Evolutionary conservation across 2,329 filamentous ascomycete species (phyloP).

Genomic region (Rutstroemia sp.): DNA sequence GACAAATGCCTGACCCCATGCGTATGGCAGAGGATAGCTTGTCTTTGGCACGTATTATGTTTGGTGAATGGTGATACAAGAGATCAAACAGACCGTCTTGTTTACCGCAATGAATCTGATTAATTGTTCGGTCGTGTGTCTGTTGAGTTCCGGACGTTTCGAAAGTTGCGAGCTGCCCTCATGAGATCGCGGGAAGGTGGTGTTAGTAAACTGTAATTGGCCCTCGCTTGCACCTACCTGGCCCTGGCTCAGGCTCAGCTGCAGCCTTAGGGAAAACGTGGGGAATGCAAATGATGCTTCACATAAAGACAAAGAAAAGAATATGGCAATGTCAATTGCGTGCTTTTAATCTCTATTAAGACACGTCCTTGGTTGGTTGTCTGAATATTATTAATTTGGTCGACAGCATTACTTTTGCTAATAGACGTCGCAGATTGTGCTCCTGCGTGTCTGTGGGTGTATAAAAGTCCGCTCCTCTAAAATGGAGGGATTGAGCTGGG

Average conservation of each 20-base stretch:
- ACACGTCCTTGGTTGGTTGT: too few species aligned
- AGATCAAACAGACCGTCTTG: conserved; percentile 5
- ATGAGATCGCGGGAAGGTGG: conserved; percentile 4
- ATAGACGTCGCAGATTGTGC: too few species aligned
- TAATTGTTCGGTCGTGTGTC: not conserved
- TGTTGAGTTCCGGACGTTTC: not conserved
- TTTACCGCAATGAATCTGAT: not conserved
- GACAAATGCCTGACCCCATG: conserved; percentile 23
- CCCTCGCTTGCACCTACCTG: conserved; percentile 9
- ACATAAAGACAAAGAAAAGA: not conserved
- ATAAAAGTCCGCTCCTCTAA: too few species aligned
- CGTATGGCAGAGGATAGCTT: conserved; percentile 12
- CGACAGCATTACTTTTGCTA: too few species aligned
- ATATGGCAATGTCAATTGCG: too few species aligned
- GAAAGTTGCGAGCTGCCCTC: conserved; percentile 1
- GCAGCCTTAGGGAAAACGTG: conserved; percentile 11
- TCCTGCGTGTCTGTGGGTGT: too few species aligned
- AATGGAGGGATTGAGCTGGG: too few species aligned
- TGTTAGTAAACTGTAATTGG: not conserved
- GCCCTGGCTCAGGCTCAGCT: conserved; percentile 6
- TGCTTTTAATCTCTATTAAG: too few species aligned
- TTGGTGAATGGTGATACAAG: conserved; percentile 14
- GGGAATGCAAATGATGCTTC: conserved; percentile 1
- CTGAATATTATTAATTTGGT: too few species aligned
- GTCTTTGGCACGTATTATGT: conserved; percentile 6